Evolutionary conservation across 2,329 filamentous ascomycete species (phyloP).

Genomic region (Moelleriella libera): DNA sequence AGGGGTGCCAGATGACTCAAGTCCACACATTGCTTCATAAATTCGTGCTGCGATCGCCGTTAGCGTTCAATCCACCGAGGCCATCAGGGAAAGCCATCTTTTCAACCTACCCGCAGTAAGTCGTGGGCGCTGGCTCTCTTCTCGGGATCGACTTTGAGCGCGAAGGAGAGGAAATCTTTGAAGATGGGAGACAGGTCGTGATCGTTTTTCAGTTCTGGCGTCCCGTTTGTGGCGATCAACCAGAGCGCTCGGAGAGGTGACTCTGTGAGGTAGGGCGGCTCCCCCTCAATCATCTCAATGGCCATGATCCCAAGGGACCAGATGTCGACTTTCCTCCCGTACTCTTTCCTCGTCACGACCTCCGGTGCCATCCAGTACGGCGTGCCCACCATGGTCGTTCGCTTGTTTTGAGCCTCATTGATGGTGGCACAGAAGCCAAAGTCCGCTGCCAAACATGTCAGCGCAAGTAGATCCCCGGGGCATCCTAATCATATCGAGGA

Average conservation of each 20-base stretch:
- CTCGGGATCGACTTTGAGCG: slow-evolving; percentile 91
- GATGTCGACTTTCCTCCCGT: slow-evolving; percentile 95
- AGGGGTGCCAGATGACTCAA: slow-evolving; percentile 69
- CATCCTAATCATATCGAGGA: neutral
- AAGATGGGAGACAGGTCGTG: slow-evolving; percentile 69
- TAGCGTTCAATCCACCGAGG: slow-evolving; percentile 4
- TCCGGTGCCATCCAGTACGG: slow-evolving; percentile 99
- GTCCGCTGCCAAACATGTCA: slow-evolving; percentile 47
- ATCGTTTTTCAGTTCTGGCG: slow-evolving; percentile 88
- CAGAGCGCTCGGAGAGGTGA: slow-evolving; percentile 86
- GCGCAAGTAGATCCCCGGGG: no score
- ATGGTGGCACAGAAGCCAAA: slow-evolving; percentile 98
- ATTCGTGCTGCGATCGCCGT: slow-evolving; percentile 47
- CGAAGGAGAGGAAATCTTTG: slow-evolving; percentile 82
- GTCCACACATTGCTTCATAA: slow-evolving; percentile 65
- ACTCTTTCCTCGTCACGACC: slow-evolving; percentile 93
- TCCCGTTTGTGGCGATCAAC: slow-evolving; percentile 93
- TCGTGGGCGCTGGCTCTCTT: slow-evolving; percentile 93
- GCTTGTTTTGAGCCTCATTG: slow-evolving; percentile 92
- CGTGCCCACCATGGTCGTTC: slow-evolving; percentile 97
- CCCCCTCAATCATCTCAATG: slow-evolving; percentile 99
- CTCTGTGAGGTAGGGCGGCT: slow-evolving; percentile 92
- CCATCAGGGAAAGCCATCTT: neutral
- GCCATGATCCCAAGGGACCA: slow-evolving; percentile 99
- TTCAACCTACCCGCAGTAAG: slow-evolving; percentile 61